Conservation (phyloP, 306 rosid species). For the Castanopsis chinensis region DNA sequence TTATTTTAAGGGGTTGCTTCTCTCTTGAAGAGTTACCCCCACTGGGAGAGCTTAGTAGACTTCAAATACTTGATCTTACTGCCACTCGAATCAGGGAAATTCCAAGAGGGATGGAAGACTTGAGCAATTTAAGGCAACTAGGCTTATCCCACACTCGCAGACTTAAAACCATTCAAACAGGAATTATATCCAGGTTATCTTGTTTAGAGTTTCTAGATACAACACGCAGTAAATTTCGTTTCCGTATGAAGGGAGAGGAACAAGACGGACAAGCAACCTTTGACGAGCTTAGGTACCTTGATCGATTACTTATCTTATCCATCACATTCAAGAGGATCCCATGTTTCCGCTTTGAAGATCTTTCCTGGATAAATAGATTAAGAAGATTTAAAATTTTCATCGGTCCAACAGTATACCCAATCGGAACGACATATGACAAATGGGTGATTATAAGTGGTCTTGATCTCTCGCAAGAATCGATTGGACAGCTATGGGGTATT, state of each 20-base stretch:
- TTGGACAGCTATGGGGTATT: background rate
- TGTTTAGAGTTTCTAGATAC: constrained; percentile 16
- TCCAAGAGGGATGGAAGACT: constrained; percentile 13
- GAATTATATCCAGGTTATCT: constrained; percentile 16
- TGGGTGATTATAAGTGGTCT: constrained; percentile 1
- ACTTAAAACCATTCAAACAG: constrained; percentile 8
- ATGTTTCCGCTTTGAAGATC: background rate
- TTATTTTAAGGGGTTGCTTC: constrained; percentile 3
- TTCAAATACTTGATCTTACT: constrained; percentile 12
- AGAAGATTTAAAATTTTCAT: background rate
- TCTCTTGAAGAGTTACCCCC: constrained; percentile 11
- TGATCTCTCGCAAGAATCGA: constrained; percentile 14
- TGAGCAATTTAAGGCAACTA: constrained; percentile 19
- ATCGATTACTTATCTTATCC: background rate
- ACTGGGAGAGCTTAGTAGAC: constrained; percentile 11
- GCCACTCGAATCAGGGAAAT: constrained; percentile 13
- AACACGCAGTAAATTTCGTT: background rate
- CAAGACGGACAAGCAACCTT: background rate
- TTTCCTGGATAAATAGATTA: constrained; percentile 5
- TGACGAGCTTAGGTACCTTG: constrained; percentile 17
- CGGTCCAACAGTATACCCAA: no score
- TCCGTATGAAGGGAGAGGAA: background rate
- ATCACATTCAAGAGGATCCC: constrained; percentile 13
- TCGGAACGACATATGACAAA: background rate
- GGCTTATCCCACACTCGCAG: constrained; percentile 11